Evolutionary conservation across 2,329 filamentous ascomycete genomes (phyloP).

Genomic region (Neopestalotiopsis sp.): DNA sequence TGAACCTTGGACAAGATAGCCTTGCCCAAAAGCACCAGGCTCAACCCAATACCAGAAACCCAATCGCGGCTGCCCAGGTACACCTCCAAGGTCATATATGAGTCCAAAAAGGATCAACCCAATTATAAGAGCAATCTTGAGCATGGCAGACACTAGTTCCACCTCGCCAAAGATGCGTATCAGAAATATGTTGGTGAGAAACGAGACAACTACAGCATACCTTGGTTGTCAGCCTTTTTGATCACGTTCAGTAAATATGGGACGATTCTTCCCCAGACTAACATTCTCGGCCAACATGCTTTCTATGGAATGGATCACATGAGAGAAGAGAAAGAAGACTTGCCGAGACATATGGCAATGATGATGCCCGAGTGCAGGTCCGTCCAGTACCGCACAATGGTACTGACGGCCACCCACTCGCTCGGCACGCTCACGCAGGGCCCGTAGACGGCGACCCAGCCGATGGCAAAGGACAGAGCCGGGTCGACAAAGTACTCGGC

Average conservation of each 20-base stretch:
- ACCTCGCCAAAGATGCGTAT: constrained; percentile 18
- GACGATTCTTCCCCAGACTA: not conserved
- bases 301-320: not conserved
- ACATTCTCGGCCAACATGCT: not conserved
- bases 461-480: constrained; percentile 33
- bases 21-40: constrained; percentile 53
- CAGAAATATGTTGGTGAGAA: constrained; percentile 11
- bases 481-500: constrained; percentile 41
- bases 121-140: constrained; percentile 45
- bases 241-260: not conserved
- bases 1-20: constrained; percentile 38
- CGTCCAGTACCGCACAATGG: constrained; percentile 24
- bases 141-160: constrained; percentile 14
- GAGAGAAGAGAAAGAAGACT: not conserved
- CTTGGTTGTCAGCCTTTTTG: not conserved
- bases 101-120: constrained; percentile 53
- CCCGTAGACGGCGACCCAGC: constrained; percentile 42
- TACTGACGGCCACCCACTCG: constrained; percentile 36
- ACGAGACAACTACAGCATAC: not conserved
- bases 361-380: constrained; percentile 14
- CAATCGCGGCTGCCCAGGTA: constrained; percentile 52
- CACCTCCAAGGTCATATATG: constrained; percentile 53
- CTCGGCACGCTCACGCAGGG: constrained; percentile 36
- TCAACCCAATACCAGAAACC: constrained; percentile 57
- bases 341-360: constrained; percentile 35